Conservation (phyloP, 208 protist species). For the Trypanosoma melophagium region DNA sequence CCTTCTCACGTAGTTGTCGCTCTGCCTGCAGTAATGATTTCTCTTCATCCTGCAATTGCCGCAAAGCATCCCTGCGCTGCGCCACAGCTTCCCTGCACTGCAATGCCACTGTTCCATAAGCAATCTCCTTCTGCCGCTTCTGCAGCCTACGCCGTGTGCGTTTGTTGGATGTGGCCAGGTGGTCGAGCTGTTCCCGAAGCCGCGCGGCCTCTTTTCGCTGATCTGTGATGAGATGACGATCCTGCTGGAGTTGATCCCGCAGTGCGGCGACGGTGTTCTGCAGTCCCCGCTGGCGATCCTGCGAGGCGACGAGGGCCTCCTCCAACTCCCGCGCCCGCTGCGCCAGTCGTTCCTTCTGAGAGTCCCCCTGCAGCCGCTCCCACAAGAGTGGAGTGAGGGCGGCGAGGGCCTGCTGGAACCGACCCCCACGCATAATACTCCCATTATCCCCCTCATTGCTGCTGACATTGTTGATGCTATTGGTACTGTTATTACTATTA, state of each 20-base stretch:
- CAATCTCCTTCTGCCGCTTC: constrained; percentile 73
- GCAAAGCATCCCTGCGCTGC: constrained; percentile 35
- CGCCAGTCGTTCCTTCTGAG: constrained; percentile 23
- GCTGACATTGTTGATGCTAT: constrained; percentile 1
- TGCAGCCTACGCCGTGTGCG: constrained; percentile 29
- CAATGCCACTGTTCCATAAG: constrained; percentile 59
- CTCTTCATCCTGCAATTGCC: constrained; percentile 45
- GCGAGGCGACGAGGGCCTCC: constrained; percentile 42
- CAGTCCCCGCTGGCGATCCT: constrained; percentile 41
- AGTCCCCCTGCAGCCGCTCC: constrained; percentile 3
- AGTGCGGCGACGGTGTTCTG: constrained; percentile 30
- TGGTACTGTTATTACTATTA: not conserved
- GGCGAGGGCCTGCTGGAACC: constrained; percentile 22
- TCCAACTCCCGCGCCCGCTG: constrained; percentile 44
- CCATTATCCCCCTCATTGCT: constrained; percentile 3
- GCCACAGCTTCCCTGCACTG: constrained; percentile 41
- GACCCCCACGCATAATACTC: not conserved
- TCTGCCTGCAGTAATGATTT: constrained; percentile 39
- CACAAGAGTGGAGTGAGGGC: constrained; percentile 19
- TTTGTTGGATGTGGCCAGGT: constrained; percentile 28
- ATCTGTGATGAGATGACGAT: constrained; percentile 67
- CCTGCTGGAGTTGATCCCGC: constrained; percentile 51
- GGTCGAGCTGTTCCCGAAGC: constrained; percentile 40
- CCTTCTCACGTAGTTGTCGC: constrained; percentile 29
- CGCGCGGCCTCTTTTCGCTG: constrained; percentile 48